A percentile compares a stretch with the other conserved stretches of the same genome.
Conservation (phyloP, 2,329 filamentous ascomycete species). For the Ophiostoma australiae region DNA sequence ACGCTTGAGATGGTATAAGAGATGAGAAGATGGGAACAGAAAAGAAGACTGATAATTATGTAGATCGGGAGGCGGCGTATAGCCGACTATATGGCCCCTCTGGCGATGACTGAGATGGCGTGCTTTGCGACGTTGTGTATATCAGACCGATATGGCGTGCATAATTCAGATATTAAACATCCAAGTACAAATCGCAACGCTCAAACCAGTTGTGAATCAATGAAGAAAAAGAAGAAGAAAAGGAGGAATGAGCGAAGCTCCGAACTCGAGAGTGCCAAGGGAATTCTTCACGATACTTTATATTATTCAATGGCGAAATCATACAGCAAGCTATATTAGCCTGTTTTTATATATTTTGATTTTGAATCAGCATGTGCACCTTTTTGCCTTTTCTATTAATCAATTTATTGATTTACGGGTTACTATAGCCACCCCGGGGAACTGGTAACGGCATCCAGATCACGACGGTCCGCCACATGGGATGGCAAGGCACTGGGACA, state of each 20-base stretch:
- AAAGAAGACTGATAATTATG: neutral
- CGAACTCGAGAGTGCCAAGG: neutral
- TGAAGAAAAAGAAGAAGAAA: neutral
- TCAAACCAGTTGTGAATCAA: neutral
- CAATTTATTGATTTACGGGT: neutral
- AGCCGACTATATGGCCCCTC: neutral
- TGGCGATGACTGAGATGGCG: neutral
- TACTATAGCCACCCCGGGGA: conserved; percentile 8
- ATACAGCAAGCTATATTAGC: neutral
- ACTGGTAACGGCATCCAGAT: conserved; percentile 9
- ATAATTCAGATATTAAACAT: neutral
- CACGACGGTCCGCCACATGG: conserved; percentile 1
- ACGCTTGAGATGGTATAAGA: neutral
- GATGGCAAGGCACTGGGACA: neutral
- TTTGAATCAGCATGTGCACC: neutral
- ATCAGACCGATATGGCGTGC: neutral
- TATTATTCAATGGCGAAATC: neutral
- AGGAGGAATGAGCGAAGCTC: neutral
- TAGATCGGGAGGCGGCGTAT: neutral
- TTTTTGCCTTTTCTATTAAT: neutral
- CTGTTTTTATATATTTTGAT: neutral
- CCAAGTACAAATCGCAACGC: neutral
- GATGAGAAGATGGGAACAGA: neutral
- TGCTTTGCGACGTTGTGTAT: neutral
- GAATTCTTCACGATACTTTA: neutral